Evolutionary conservation across 306 rosid species (phyloP), one percentile per base, ranked within the genome.

Genomic region (Malus sieversii): DNA sequence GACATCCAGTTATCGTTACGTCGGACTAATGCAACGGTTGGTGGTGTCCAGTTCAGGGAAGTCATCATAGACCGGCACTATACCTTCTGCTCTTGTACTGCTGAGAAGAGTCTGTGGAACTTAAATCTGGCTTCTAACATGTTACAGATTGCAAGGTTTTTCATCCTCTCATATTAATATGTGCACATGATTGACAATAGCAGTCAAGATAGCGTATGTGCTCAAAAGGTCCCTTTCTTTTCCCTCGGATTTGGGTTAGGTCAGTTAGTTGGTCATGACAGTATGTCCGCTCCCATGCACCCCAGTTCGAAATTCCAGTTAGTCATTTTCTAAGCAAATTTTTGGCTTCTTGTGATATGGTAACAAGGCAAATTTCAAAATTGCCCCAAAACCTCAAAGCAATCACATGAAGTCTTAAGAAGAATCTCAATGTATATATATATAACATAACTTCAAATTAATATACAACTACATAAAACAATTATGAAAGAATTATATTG

Each of bases 401-500:
- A 75, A 32, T 19, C 19, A 20, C 30, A 48, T 25, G 42, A n/a
- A 1, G 2, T 0, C 0, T 10, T 9, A 20, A 14, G 19, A 35
- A 51, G 40, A 48, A 19, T 15, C 14, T 12, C 3, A 8, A 7
- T 11, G 13, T 11, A 22, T 35, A 57, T 35, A 33, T 33, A 38
- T 38, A 7, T 7, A 38, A 1, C 8, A 0, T 35, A 38, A 46
- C 52, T 11, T 29, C 3, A 77, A 61, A 57, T 10, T 25, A 45
- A 71, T 66, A 53, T 40, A 5, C 58, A 79, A 65, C 38, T 46
- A 29, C 82, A 85, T 86, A 61, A 79, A 88, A 88, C 80, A 84
- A 85, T 6, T 61, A 81, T 69, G 81, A 91, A 88, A 84, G 89
- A 91, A 91, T 33, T 79, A 66, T 77, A 75, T 78, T 74, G 79